phyloP scores from a whole-genome alignment of 176 grass and related monocot genomes.

The Bromus sterilis region DNA sequence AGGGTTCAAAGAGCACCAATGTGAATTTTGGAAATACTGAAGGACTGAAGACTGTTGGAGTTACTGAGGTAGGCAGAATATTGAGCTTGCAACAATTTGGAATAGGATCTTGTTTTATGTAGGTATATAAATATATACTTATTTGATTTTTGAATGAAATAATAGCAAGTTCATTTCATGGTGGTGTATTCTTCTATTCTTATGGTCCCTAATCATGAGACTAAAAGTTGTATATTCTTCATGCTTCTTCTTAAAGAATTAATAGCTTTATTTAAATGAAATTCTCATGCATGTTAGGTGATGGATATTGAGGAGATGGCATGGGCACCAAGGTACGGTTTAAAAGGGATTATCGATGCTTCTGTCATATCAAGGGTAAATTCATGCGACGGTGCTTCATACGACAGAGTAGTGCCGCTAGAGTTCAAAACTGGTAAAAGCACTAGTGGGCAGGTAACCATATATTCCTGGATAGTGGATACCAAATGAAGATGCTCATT shows the following conservation, averaged over 20 bases:
- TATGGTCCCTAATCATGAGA: neutral
- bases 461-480: constrained; percentile 8
- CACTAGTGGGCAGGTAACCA: constrained; percentile 83
- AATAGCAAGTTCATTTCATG: neutral
- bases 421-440: constrained; percentile 97
- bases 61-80: constrained; percentile 62
- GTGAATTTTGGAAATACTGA: constrained; percentile 72
- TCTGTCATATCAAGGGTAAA: constrained; percentile 59
- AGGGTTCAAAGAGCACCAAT: constrained; percentile 44
- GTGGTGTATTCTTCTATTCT: neutral
- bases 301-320: constrained; percentile 99
- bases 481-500: neutral
- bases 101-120: constrained; percentile 1
- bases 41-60: constrained; percentile 43
- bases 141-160: neutral
- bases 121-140: neutral
- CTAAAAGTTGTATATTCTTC: neutral
- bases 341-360: constrained; percentile 92
- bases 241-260: neutral
- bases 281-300: constrained; percentile 46
- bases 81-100: neutral
- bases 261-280: constrained; percentile 17
- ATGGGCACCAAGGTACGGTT: constrained; percentile 87
- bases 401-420: constrained; percentile 74
- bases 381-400: constrained; percentile 37